Evolutionary conservation across 1,139 yeast species (phyloP), one percentile per base, ranked within the genome.

Genomic region (Geotrichum candidum): DNA sequence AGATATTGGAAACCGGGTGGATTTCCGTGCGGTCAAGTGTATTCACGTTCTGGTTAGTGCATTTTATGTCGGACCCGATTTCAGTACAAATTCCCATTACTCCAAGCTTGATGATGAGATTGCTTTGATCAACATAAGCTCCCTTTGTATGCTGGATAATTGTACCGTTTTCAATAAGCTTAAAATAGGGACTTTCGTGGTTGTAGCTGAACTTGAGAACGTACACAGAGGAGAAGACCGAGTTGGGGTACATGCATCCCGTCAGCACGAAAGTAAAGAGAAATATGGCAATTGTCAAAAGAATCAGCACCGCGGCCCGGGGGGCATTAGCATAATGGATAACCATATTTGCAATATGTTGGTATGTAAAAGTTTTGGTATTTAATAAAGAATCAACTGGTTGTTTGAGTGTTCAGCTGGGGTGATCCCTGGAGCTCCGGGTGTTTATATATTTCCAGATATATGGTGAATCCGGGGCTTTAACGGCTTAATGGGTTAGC

Each of bases 241-340:
- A 53, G 0, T 77, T 64, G 0, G 75, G 61, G 22, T 74, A 74
- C 23, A 82, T 76, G 63, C 88, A 83, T 0, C 88, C 85, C 13
- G 83, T 70, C 22, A 84, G 70, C 11, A 85, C 74, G 68, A 83
- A 84, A 4, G 82, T 77, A n/a, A 83, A 68, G 25, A 82, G 68
- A 57, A 78, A 77, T 0, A 76, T 70, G 1, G 80, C 67, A 29
- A 81, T 76, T 65, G 81, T 73, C n/a, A 60, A 45, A 13, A 56
- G 53, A 22, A 29, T 27, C 11, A 60, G 22, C 23, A 48, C 50
- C 2, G 18, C 50, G 23, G 29, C 57, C 41, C 61, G 45, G 11
- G 61, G 61, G 15, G 54, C 61, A 10, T 51, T 41, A 22, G 53
- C 51, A 35, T 54, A 52, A 23, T 55, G 53, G 9, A 54, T 13